A percentile compares a stretch with the other conserved stretches of the same genome.
Conservation (phyloP, 192 early-diverging fungal genomes). For the Podila clonocystis region DNA sequence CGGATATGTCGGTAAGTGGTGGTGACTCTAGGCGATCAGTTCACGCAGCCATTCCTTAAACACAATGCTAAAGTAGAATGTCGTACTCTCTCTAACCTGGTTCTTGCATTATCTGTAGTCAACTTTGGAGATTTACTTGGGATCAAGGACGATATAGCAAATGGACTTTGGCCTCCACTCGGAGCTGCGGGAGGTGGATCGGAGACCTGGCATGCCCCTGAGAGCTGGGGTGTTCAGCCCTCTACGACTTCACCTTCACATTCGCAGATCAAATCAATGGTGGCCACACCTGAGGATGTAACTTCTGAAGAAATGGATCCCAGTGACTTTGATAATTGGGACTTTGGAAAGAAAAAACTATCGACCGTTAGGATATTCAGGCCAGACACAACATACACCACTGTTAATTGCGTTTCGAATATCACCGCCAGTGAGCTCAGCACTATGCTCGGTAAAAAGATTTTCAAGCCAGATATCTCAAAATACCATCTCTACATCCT, state of each 20-base stretch:
- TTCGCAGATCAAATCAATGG: conserved; percentile 11
- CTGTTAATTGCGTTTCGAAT: conserved; percentile 70
- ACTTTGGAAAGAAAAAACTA: conserved; percentile 27
- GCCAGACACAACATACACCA: neutral
- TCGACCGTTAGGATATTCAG: conserved; percentile 68
- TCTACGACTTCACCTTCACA: conserved; percentile 1
- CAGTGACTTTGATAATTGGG: conserved; percentile 36
- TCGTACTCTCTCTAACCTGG: no score
- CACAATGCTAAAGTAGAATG: no score
- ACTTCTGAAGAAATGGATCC: conserved; percentile 30
- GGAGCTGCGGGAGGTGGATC: conserved; percentile 11
- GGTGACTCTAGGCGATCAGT: no score
- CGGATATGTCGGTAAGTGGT: no score
- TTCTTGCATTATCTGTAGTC: neutral
- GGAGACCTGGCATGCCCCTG: conserved; percentile 43
- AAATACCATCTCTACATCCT: conserved; percentile 58
- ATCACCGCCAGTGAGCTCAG: conserved; percentile 81
- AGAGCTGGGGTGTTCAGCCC: conserved; percentile 47
- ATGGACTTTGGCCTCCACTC: conserved; percentile 13
- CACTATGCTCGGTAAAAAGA: conserved; percentile 83
- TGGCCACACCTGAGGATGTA: conserved; percentile 13
- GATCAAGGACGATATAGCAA: conserved; percentile 21
- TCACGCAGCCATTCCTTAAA: neutral
- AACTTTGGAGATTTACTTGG: conserved; percentile 34
- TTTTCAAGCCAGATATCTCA: conserved; percentile 78